Evolutionary conservation across 1,284 basidiomycete species (phyloP).

Genomic region (Trichosporon ovoides): DNA sequence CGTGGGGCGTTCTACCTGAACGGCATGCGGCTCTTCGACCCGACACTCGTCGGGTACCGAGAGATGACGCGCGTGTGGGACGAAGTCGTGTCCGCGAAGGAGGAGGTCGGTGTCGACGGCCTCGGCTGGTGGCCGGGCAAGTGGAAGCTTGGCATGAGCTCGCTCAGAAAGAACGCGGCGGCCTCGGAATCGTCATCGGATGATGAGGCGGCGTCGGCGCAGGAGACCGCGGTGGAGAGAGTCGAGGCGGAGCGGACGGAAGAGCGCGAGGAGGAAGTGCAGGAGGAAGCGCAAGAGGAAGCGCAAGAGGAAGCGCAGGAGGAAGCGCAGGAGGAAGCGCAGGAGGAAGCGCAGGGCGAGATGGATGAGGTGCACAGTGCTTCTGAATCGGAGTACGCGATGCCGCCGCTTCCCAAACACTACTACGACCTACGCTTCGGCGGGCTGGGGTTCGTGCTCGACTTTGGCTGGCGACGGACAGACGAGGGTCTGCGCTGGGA

Average conservation of each 20-base stretch:
- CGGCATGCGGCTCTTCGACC: slow-evolving; percentile 33
- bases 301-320: not conserved
- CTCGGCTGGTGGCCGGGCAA: slow-evolving; percentile 11
- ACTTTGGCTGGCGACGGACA: slow-evolving; percentile 34
- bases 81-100: slow-evolving; percentile 3
- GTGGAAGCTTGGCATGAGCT: slow-evolving; percentile 10
- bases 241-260: not conserved
- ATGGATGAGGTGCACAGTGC: not conserved
- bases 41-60: slow-evolving; percentile 30
- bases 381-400: not conserved
- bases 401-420: slow-evolving; percentile 20
- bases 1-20: slow-evolving; percentile 32
- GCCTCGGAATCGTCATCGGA: not conserved
- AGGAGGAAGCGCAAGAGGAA: no score
- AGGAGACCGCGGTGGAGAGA: not conserved
- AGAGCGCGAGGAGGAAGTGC: not conserved
- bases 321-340: no score
- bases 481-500: slow-evolving; percentile 40
- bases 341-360: not conserved
- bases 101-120: not conserved
- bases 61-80: slow-evolving; percentile 21
- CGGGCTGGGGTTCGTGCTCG: slow-evolving; percentile 37
- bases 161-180: not conserved
- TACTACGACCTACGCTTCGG: slow-evolving; percentile 35
- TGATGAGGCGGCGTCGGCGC: not conserved